A percentile compares a stretch with the other conserved stretches of the same genome.
phyloP scores from a whole-genome alignment of 2,329 filamentous ascomycete species.

The Torrubiellomyces zombiae region DNA sequence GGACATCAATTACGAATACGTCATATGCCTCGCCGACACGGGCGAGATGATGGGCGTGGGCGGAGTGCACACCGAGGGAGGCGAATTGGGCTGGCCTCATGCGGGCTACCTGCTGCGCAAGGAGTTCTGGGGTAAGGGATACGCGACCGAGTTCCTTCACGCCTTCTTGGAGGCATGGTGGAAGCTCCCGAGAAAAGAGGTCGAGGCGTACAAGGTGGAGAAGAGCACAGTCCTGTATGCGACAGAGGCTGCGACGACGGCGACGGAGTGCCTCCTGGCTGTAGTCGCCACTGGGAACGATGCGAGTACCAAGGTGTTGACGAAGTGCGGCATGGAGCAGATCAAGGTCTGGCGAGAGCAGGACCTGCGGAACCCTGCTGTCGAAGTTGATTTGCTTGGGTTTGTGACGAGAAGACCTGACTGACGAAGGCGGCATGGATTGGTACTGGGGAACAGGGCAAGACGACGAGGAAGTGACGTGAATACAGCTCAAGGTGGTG shows the following conservation, averaged over 20 bases:
- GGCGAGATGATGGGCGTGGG: conserved; percentile 35
- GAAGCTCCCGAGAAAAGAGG: conserved; percentile 27
- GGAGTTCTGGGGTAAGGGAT: conserved; percentile 37
- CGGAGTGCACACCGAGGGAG: conserved; percentile 20
- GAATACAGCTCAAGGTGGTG: too few relatives aligned
- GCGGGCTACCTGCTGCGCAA: conserved; percentile 39
- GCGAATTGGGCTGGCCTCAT: conserved; percentile 35
- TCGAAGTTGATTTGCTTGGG: neutral
- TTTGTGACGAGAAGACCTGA: too few relatives aligned
- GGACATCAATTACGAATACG: conserved; percentile 35
- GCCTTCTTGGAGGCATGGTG: conserved; percentile 30
- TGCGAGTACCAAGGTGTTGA: conserved; percentile 37
- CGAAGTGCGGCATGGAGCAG: conserved; percentile 27
- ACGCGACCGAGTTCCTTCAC: conserved; percentile 37
- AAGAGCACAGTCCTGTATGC: conserved; percentile 20
- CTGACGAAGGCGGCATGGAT: too few relatives aligned
- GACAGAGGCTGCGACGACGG: conserved; percentile 11
- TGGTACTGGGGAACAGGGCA: too few relatives aligned
- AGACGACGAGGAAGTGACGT: too few relatives aligned
- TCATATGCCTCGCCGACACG: conserved; percentile 28
- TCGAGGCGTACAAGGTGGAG: conserved; percentile 27
- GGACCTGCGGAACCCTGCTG: conserved; percentile 5
- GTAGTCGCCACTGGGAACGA: conserved; percentile 31
- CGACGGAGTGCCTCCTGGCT: conserved; percentile 24
- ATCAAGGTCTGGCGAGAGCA: conserved; percentile 22